These are phyloP conservation scores for Cadophora sp. DNA, from an alignment of 2,329 filamentous ascomycete genomes.

Conservation along the genomic window DNA sequence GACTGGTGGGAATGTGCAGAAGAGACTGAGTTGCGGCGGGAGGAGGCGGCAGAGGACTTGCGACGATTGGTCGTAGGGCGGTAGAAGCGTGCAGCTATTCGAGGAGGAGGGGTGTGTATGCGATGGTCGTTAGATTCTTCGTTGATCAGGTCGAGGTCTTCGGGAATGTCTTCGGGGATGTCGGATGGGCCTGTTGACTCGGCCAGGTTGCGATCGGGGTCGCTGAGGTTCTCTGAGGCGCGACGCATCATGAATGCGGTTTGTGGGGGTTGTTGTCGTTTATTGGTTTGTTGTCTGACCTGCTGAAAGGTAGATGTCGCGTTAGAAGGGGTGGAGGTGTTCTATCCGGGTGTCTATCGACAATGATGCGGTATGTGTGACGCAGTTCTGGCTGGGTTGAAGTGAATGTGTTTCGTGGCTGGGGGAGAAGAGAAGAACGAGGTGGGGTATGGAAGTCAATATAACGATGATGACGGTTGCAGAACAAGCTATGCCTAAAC, in stretches of 20 bases:
- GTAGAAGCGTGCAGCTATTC: constrained; percentile 81
- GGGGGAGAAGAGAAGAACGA: constrained; percentile 21
- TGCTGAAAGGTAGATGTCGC: constrained; percentile 11
- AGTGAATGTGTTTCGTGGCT: constrained; percentile 29
- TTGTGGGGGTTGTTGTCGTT: constrained; percentile 5
- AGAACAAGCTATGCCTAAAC: constrained; percentile 15
- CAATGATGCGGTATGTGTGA: neutral
- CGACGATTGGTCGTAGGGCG: constrained; percentile 69
- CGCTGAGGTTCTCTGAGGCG: constrained; percentile 43
- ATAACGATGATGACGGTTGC: constrained; percentile 14
- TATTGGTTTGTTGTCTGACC: neutral
- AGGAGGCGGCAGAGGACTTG: constrained; percentile 79
- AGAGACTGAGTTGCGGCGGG: constrained; percentile 80
- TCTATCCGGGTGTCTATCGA: neutral
- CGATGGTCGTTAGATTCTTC: constrained; percentile 42
- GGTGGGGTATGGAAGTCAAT: constrained; percentile 26
- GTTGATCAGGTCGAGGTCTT: constrained; percentile 43
- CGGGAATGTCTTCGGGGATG: constrained; percentile 35
- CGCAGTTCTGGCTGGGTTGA: constrained; percentile 15
- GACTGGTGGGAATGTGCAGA: constrained; percentile 64
- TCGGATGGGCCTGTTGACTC: constrained; percentile 40
- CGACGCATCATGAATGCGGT: constrained; percentile 41
- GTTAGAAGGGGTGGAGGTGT: constrained; percentile 13
- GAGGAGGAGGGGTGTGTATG: constrained; percentile 71
- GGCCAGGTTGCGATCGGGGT: constrained; percentile 45